Evolutionary conservation across 176 grass and related monocot species (phyloP).

Genomic region (Olyra latifolia): DNA sequence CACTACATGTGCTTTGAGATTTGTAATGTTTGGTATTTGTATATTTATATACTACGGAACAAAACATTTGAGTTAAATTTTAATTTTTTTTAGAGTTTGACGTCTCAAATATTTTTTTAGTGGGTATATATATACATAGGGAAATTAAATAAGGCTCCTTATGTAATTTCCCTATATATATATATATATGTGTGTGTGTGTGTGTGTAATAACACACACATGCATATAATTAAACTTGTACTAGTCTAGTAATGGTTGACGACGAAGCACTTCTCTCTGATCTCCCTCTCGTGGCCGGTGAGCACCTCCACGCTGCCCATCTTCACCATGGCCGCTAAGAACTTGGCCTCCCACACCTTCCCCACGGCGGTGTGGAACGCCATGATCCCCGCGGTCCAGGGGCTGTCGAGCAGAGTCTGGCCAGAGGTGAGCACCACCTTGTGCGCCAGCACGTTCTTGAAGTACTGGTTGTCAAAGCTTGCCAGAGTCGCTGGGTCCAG

Average conservation of each 20-base stretch:
- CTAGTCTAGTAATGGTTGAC: constrained; percentile 19
- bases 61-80: too few species aligned
- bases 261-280: constrained; percentile 37
- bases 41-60: too few species aligned
- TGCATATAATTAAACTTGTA: too few species aligned
- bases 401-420: constrained; percentile 34
- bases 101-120: too few species aligned
- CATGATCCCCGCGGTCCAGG: background rate
- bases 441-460: constrained; percentile 41
- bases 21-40: too few species aligned
- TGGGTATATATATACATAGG: too few species aligned
- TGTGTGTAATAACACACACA: too few species aligned
- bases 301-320: constrained; percentile 31
- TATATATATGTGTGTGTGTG: too few species aligned
- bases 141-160: too few species aligned
- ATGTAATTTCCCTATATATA: too few species aligned
- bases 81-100: too few species aligned
- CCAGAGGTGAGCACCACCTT: constrained; percentile 47
- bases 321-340: constrained; percentile 37
- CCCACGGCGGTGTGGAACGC: background rate
- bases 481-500: constrained; percentile 10
- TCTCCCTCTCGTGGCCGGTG: constrained; percentile 32
- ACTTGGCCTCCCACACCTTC: constrained; percentile 17
- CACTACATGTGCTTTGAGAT: too few species aligned
- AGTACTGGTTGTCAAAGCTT: constrained; percentile 51